Evolutionary conservation across 2,329 filamentous ascomycete species (phyloP).

Genomic region (Thermothelomyces thermophilus): DNA sequence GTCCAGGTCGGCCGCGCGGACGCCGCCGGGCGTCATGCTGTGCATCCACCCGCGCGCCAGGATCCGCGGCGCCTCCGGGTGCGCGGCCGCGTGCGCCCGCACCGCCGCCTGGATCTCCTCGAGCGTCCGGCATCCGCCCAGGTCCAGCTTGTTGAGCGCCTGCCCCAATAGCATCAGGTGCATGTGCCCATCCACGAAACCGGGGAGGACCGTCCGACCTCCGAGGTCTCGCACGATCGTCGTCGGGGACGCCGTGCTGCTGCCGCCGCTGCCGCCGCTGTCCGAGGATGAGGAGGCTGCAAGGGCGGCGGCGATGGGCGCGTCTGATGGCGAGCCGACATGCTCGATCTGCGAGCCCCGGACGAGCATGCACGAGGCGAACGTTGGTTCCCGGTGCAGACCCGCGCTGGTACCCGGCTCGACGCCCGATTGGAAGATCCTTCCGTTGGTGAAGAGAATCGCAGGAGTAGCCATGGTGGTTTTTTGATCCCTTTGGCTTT

Average conservation of each 20-base stretch:
- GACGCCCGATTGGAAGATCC: constrained; percentile 37
- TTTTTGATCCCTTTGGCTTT: not conserved
- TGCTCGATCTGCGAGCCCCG: constrained; percentile 31
- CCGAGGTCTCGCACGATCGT: constrained; percentile 34
- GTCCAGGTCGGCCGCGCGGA: constrained; percentile 33
- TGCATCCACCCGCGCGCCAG: constrained; percentile 52
- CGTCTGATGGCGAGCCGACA: constrained; percentile 31
- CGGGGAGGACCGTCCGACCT: constrained; percentile 42
- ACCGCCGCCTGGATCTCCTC: constrained; percentile 44
- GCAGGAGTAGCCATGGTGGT: constrained; percentile 15
- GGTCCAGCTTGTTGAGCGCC: constrained; percentile 44
- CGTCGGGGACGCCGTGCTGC: no score
- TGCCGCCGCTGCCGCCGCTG: no score
- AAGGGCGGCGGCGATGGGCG: constrained; percentile 27
- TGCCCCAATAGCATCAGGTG: constrained; percentile 51
- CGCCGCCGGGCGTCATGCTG: constrained; percentile 44
- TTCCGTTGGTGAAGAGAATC: constrained; percentile 38
- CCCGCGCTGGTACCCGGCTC: constrained; percentile 21
- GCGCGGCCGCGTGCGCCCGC: constrained; percentile 36
- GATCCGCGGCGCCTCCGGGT: constrained; percentile 42
- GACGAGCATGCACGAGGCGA: constrained; percentile 34
- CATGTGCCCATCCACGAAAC: constrained; percentile 53
- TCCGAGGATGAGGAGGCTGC: constrained; percentile 17
- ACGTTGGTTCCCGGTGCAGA: constrained; percentile 26
- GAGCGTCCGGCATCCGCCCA: constrained; percentile 41